Base-by-base conservation (phyloP, 2,329 filamentous ascomycete genomes). In the Exophiala oligosperma region DNA sequence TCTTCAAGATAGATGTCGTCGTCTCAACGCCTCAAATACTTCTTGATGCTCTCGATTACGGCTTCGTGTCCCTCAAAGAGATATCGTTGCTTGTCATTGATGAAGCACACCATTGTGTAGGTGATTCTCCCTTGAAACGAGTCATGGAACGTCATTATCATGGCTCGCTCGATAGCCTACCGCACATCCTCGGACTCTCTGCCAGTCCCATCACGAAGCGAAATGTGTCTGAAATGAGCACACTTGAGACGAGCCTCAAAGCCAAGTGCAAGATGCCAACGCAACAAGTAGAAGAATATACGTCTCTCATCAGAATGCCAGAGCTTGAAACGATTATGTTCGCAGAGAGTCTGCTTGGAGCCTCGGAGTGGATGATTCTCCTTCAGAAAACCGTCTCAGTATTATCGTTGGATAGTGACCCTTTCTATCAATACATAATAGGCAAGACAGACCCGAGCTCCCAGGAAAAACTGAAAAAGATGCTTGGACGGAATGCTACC, bases 61-160 rank as follows among this genome's bases (percentile, higher is more conserved):
- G 81, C 0, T 95, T 95, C 69, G 81, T 96, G 1, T 77, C 71
- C 1, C 81, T 95, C 66, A 69, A 76, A 0, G 77, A 76, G 2
- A 72, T 96, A 23, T 79, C 86, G 4, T 76, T 96, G 3, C 74
- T 95, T 14, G 81, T 96, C 0, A 89, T 96, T 66, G 92, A 96
- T 68, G 92, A 96, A 84, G 91, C 89, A 8, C 91, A 96, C 69
- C 86, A 92, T 69, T 93, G 89, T 65, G 80, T 79, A 4, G 77
- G 79, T 17, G 84, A 83, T 1, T 81, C 87, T 64, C 79, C 89
- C 0, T 85, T 86, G 9, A 86, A 86, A 56, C 81, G 77, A 40
- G 88, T 96, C 35, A 93, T 96, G 89, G 76, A 73, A 28, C 76
- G 85, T 29, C 87, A 89, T 64, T 96, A 95, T 67, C 82, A 85